Base-by-base conservation (phyloP, 352 stramenopile genomes). In the Pythium phragmiticola region DNA sequence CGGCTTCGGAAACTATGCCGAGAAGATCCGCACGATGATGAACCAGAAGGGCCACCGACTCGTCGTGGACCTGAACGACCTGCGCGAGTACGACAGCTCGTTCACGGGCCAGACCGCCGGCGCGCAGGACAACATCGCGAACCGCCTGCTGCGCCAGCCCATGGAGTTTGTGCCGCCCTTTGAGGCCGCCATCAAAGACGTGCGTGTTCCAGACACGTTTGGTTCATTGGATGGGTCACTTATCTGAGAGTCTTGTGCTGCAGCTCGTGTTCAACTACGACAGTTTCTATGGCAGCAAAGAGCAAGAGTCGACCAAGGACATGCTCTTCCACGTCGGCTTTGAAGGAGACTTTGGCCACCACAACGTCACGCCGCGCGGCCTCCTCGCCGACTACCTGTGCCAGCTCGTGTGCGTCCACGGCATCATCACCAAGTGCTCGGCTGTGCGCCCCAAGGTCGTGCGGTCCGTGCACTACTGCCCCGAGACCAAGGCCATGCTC, bases 391-490 rank as follows among this genome's bases (percentile, higher is more conserved):
- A 75, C 7, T 95, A 94, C 37, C 73, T 99, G 11, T 93, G 92
- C 9, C 87, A 98, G 57, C 88, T 99, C 63, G 96, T 99, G 42
- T 99, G 96, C 66, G 96, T 99, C 0, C 97, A 99, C 70, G 98
- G 98, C 14, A 99, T 99, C 60, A 96, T 99, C 23, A 99, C 97
- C 16, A 99, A 99, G 78, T 96, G 92, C 83, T 97, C 96, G 12
- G 82, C 92, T 4, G 94, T 99, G 60, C 95, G 98, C 55, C 98
- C 98, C 12, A 99, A 99, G 79, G 89, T 99, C 26, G 92, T 99
- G 30, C 86, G 89, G 61, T 98, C 89, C 21, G 87, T 99, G 8
- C 98, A 99, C 67, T 99, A 98, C 77, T 99, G 97, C 75, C 96
- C 94, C 30, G 86, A 95, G 52, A 99, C 97, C 16, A 96, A 98